A percentile compares a stretch with the other conserved stretches of the same genome.
phyloP scores from a whole-genome alignment of 768 basidiomycete genomes.

The Russula compacta region DNA sequence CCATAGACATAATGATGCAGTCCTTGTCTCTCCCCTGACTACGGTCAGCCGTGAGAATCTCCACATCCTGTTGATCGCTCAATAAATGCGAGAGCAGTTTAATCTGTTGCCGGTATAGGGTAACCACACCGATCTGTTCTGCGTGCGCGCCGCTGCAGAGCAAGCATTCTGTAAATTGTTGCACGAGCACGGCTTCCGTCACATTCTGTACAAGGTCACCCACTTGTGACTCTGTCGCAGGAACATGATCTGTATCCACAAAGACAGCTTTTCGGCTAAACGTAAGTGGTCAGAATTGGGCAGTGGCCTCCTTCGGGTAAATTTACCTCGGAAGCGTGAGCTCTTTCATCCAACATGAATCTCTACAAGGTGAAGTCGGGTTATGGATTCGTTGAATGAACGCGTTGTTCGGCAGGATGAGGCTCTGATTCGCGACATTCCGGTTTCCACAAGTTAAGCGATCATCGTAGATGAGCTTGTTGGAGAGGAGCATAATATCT shows the following conservation, averaged over 20 bases:
- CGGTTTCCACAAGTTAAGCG: slow-evolving; percentile 73
- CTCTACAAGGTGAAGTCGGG: slow-evolving; percentile 26
- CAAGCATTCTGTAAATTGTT: slow-evolving; percentile 61
- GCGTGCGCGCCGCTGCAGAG: slow-evolving; percentile 53
- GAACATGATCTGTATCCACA: slow-evolving; percentile 81
- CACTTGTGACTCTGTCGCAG: slow-evolving; percentile 69
- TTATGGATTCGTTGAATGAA: slow-evolving; percentile 40
- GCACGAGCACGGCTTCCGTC: slow-evolving; percentile 60
- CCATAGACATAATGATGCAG: slow-evolving; percentile 87
- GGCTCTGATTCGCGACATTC: slow-evolving; percentile 48
- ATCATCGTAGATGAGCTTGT: slow-evolving; percentile 74
- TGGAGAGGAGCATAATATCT: slow-evolving; percentile 90
- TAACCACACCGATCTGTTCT: slow-evolving; percentile 78
- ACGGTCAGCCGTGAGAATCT: slow-evolving; percentile 86
- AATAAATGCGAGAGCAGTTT: slow-evolving; percentile 73
- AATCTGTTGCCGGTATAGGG: slow-evolving; percentile 91
- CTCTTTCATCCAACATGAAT: slow-evolving; percentile 62
- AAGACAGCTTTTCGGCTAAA: slow-evolving; percentile 79
- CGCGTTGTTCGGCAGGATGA: slow-evolving; percentile 43
- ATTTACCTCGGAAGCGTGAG: slow-evolving; percentile 54
- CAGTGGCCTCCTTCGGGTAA: neutral
- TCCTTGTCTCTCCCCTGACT: slow-evolving; percentile 96
- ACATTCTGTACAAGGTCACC: slow-evolving; percentile 90
- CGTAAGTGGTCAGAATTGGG: neutral
- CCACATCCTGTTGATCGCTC: slow-evolving; percentile 46